These are phyloP conservation scores for Leccinum variabile DNA, from an alignment of 1,284 basidiomycete genomes.

Conservation along the genomic window DNA sequence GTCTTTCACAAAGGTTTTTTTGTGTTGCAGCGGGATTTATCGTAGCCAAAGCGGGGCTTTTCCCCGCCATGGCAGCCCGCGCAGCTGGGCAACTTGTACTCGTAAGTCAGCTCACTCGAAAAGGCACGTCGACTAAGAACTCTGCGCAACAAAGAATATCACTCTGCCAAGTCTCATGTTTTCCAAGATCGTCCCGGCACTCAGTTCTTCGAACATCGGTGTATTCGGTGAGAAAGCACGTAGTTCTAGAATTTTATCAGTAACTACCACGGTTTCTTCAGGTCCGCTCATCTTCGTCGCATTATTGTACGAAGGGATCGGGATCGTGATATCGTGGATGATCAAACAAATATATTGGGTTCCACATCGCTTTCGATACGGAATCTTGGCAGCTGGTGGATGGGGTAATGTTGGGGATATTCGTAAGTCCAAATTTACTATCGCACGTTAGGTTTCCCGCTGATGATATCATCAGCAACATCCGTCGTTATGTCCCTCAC, in stretches of 20 bases:
- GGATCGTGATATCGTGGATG: conserved; percentile 54
- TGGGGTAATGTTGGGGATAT: conserved; percentile 69
- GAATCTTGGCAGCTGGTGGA: conserved; percentile 63
- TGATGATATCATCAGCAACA: conserved; percentile 47
- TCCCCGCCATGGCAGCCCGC: conserved; percentile 56
- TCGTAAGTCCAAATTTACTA: conserved; percentile 47
- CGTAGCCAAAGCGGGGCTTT: conserved; percentile 60
- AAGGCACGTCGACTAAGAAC: background rate
- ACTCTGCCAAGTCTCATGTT: conserved; percentile 72
- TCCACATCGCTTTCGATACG: conserved; percentile 71
- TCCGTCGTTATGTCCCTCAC: conserved; percentile 60
- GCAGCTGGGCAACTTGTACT: conserved; percentile 61
- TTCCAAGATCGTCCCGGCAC: conserved; percentile 75
- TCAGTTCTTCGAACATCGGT: conserved; percentile 61
- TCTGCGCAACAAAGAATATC: conserved; percentile 51
- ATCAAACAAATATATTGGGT: conserved; percentile 74
- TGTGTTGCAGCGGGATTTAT: conserved; percentile 55
- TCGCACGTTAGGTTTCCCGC: background rate
- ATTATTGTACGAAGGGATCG: conserved; percentile 52
- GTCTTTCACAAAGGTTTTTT: conserved; percentile 43
- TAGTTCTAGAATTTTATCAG: background rate
- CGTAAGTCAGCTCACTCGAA: conserved; percentile 31
- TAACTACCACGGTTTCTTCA: conserved; percentile 28
- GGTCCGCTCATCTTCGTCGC: conserved; percentile 58
- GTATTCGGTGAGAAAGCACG: conserved; percentile 50